Base-by-base conservation (phyloP, 345 rosid genomes). In the Capsella bursapastoris region DNA sequence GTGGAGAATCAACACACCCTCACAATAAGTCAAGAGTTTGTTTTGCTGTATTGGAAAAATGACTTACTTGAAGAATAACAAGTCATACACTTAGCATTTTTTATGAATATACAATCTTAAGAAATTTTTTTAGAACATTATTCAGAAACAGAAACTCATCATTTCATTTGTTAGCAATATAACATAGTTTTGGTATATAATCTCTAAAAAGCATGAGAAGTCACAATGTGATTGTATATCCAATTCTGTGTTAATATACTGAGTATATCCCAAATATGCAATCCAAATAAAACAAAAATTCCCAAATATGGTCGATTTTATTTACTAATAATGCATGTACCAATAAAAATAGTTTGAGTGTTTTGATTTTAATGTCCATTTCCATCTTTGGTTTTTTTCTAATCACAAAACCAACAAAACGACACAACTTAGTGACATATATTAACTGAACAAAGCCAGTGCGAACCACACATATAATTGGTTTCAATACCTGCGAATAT, bases 391-490 rank as follows among this genome's bases (percentile, higher is more conserved):
- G 1, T 31, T 43, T 56, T 29, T 7, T 18, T 22, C 2, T 22
- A 22, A 22, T 16, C 22, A 59, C 7, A 70, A 59, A 70, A 35
- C 28, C 48, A 53, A 66, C 35, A 34, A 50, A 64, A 9, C 18
- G 40, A 35, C 35, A 64, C 25, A 22, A 31, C 47, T 70, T 53
- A 48, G 52, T 48, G 25, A 8, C 16, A n/a, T n/a, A 37, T 32
- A 5, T 7, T 41, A 64, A 60, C 66, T 27, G 43, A 57, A 45
- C 49, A 65, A 15, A 65, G 35, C 43, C 71, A 73, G 66, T 57
- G 69, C 2, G 43, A 72, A 55, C 16, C 40, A 49, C 49, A 74
- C 60, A 58, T 57, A 60, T 22, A 22, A 0, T 34, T 74, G 67
- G 48, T 34, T 58, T 16, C 69, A 61, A 43, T 49, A 22, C 31